Base-by-base conservation (phyloP, 108 stramenopile species). In the Pelagomonas calceolata region DNA sequence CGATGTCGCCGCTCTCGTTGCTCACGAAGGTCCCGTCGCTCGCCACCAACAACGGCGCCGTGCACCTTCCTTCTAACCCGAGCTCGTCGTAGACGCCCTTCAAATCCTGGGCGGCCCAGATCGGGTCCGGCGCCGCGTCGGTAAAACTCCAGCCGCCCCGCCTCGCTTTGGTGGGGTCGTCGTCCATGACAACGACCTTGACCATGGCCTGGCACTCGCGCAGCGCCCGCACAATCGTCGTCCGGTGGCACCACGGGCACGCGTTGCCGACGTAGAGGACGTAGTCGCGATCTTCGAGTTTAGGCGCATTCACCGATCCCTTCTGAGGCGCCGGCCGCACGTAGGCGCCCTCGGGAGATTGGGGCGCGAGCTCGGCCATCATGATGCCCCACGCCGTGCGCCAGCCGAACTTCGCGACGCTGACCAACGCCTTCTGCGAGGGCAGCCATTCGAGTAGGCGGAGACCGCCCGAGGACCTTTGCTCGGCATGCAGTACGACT, bases 191-290 rank as follows among this genome's bases (percentile, higher is more conserved):
- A 3, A 16, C 21, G 51, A 64, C 63, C 17, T 15, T 17, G 63
- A 71, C 51, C 34, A 71, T n/a, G 35, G 60, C 63, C 66, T 68
- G 21, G 45, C 78, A 74, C 0, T 75, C 77, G 37, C 71, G 75
- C 26, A 82, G 9, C 18, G 80, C 78, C 3, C 66, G 43, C 17
- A 75, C 78, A 26, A 82, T 65, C 34, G 45, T 66, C 37, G 69
- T 64, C 18, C 81, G 80, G 33, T 82, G 81, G 67, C 81, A 82
- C 81, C 81, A 81, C 46, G 81, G 80, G 63, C 81, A 81, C 21
- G 75, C 70, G 45, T 81, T 78, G 1, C 77, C 81, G 36, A 80
- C 64, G 66, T 82, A 82, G 16, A 82, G 43, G 37, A 80, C 79
- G 80, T 82, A 82, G 63, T 77, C 36, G 26, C 78, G 79, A 7